Evolutionary conservation across 805 yeast genomes (phyloP), one percentile per base, ranked within the genome.

Genomic region (Schizosaccharomyces japonicus): DNA sequence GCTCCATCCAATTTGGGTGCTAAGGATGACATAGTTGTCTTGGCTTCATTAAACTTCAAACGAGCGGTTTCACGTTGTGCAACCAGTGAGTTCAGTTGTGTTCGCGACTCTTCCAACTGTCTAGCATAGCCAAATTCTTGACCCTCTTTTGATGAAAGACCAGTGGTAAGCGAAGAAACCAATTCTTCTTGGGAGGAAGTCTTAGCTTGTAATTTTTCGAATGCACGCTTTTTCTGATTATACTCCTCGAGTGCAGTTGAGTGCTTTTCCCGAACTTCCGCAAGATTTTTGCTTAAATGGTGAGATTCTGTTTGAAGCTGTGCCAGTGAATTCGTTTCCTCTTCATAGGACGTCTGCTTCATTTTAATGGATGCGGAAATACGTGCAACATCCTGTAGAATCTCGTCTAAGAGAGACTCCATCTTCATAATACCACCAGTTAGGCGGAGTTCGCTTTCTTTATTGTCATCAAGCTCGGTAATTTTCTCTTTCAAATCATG

Each of bases 91-190:
- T 75, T 70, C 5, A 76, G 58, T 34, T 65, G 67, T 23, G 69
- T 69, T 53, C 77, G 78, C 6, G 73, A 75, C 44, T 72, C 75
- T 23, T 53, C 52, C 39, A 84, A 61, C 55, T 83, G 94, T 2
- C 76, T 69, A 51, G 69, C 63, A 60, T 81, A 85, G 6, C 95
- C 95, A 30, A 80, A 76, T 55, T 76, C 78, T 0, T 76, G 65
- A 0, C 76, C 69, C 48, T 92, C 94, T 50, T 73, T 76, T 0
- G 92, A 73, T 0, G 94, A 80, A n/a, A 85, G 76, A 55, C 95
- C 95, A 0, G 94, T 82, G 0, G 84, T 75, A 36, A 85, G 66
- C 0, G 92, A 77, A 0, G 90, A 79, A 7, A 82, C 62, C 8
- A 85, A 66, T 51, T 85, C 95, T 55, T 81, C 87, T 36, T 36